Evolutionary conservation across 2,329 filamentous ascomycete genomes (phyloP).

Genomic region (Aspergillus puulaauensis): DNA sequence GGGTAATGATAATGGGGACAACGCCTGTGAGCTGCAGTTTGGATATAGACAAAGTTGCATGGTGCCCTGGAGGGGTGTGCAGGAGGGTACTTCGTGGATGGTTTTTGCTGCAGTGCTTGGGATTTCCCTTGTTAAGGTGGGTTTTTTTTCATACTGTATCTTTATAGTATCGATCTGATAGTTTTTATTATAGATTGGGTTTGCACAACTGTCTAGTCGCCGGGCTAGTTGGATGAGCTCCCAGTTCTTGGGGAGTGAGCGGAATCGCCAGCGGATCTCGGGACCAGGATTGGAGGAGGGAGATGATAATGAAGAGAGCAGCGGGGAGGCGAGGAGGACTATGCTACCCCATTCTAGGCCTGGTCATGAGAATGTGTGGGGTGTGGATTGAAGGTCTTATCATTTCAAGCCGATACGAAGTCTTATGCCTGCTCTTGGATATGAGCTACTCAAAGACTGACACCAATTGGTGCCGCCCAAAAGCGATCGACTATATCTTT

Average conservation of each 20-base stretch:
- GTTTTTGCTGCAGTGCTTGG: constrained; percentile 27
- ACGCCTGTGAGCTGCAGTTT: constrained; percentile 31
- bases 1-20: constrained; percentile 26
- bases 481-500: too few relatives aligned
- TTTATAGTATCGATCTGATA: not conserved
- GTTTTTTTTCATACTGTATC: not conserved
- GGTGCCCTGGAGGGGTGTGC: constrained; percentile 28
- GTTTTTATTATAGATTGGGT: not conserved
- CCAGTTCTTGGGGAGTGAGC: not conserved
- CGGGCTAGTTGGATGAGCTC: constrained; percentile 14
- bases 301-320: not conserved
- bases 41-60: constrained; percentile 33
- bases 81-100: constrained; percentile 29
- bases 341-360: constrained; percentile 4
- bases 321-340: not conserved
- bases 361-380: constrained; percentile 7
- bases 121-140: constrained; percentile 23
- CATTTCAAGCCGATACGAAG: too few relatives aligned
- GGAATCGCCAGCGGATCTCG: constrained; percentile 12
- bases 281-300: constrained; percentile 8
- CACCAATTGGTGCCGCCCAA: too few relatives aligned
- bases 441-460: too few relatives aligned
- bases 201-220: not conserved
- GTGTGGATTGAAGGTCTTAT: not conserved
- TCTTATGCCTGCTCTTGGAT: too few relatives aligned